Evolutionary conservation across 106 monocot species (phyloP).

Genomic region (Hemerocallis citrina): DNA sequence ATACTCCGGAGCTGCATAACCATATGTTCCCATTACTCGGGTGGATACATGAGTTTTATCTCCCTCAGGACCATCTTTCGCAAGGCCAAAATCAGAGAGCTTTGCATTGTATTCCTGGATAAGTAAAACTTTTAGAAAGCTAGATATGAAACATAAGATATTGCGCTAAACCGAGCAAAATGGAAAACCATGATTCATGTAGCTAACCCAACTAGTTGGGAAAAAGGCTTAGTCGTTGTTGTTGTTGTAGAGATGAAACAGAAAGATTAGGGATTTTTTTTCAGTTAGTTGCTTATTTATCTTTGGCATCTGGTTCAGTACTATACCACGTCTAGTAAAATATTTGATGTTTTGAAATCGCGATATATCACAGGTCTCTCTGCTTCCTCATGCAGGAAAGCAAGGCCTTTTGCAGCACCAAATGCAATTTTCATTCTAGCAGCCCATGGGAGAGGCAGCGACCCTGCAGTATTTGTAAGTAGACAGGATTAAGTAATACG

Average conservation of each 20-base stretch:
- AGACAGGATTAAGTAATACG: neutral
- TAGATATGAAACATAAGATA: no score
- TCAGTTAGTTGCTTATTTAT: no score
- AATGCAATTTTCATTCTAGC: conserved; percentile 21
- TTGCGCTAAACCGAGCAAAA: no score
- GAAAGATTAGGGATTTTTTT: neutral
- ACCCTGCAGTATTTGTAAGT: conserved; percentile 1
- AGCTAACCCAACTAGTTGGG: no score
- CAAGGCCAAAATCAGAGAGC: conserved; percentile 19
- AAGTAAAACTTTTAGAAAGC: neutral
- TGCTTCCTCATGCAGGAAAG: conserved; percentile 24
- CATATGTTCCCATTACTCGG: conserved; percentile 15
- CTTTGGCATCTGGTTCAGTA: no score
- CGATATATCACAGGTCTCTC: conserved; percentile 22
- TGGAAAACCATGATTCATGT: no score
- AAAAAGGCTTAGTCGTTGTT: no score
- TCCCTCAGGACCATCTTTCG: conserved; percentile 12
- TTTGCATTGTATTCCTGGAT: conserved; percentile 15
- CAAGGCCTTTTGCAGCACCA: conserved; percentile 26
- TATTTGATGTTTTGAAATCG: conserved; percentile 27
- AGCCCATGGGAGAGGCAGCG: conserved; percentile 19
- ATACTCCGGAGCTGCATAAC: conserved; percentile 20
- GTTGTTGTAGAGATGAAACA: neutral
- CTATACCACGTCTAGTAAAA: conserved; percentile 20
- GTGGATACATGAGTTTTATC: conserved; percentile 18